A percentile compares a stretch with the other conserved stretches of the same genome.
phyloP scores from a whole-genome alignment of 2,329 filamentous ascomycete genomes.

The Venturia carpophila region DNA sequence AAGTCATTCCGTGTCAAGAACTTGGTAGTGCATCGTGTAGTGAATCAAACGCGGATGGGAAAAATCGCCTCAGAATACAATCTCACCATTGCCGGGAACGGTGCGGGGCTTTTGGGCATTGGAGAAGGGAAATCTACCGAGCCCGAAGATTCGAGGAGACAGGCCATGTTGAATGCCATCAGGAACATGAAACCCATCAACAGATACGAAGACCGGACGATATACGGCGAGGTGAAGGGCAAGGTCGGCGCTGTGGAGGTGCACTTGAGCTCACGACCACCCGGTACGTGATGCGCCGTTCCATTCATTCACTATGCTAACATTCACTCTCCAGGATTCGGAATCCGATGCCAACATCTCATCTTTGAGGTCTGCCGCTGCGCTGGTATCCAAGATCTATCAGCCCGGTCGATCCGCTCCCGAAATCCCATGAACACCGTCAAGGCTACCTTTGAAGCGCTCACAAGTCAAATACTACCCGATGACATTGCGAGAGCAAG shows the following conservation, averaged over 20 bases:
- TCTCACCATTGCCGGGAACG: slow-evolving; percentile 78
- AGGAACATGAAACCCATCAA: slow-evolving; percentile 88
- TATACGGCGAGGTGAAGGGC: slow-evolving; percentile 72
- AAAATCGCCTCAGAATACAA: slow-evolving; percentile 75
- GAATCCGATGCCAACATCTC: slow-evolving; percentile 79
- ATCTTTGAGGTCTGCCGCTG: slow-evolving; percentile 92
- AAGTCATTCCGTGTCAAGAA: slow-evolving; percentile 56
- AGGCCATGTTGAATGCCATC: slow-evolving; percentile 75
- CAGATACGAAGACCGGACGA: slow-evolving; percentile 85
- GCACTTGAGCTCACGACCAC: slow-evolving; percentile 71
- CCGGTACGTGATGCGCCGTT: slow-evolving; percentile 54
- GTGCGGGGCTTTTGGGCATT: slow-evolving; percentile 75
- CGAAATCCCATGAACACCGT: slow-evolving; percentile 97
- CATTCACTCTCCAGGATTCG: slow-evolving; percentile 59
- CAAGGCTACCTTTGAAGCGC: slow-evolving; percentile 78
- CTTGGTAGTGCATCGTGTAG: slow-evolving; percentile 65
- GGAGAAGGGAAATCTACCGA: slow-evolving; percentile 87
- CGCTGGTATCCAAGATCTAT: slow-evolving; percentile 78
- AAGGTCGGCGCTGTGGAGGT: slow-evolving; percentile 88
- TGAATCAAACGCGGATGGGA: slow-evolving; percentile 92
- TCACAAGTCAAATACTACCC: slow-evolving; percentile 76
- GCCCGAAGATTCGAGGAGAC: slow-evolving; percentile 54
- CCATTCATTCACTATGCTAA: slow-evolving; percentile 17
- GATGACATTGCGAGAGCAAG: slow-evolving; percentile 82
- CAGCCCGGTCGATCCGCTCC: slow-evolving; percentile 73